Base-by-base conservation (phyloP, 1,284 basidiomycete species). In the Polyporus tsugae region DNA sequence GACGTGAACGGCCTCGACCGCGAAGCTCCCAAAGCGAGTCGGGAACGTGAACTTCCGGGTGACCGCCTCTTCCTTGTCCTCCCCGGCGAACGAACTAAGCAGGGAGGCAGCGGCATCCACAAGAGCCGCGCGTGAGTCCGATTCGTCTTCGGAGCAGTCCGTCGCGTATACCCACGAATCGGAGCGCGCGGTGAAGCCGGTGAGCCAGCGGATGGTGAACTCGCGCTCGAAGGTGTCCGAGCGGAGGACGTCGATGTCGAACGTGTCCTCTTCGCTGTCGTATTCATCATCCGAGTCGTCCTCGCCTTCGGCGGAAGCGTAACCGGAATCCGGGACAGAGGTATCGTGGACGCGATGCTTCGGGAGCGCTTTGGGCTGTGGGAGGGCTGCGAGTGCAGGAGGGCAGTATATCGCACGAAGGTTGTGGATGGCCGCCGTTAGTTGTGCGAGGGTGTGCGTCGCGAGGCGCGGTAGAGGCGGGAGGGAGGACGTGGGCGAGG, bases 301-400 rank as follows among this genome's bases (percentile, higher is more conserved):
- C 4, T 86, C 85, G 66, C 88, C 87, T 68, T 88, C 88, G 17
- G 85, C 87, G 52, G 89, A 90, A 4, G 88, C 89, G 69, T 90
- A 90, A 49, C 89, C 89, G 11, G 88, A 90, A 75, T 90, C 88
- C 2, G 85, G 82, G 2, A 84, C 81, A 29, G 78, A 80, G 44
- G 76, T 78, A 66, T 84, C 81, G 68, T 84, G 82, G 39, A 81
- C 72, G 33, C 77, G 74, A 66, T 80, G 79, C 58, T 75, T 74
- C 19, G 74, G 74, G 60, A 77, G 69, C 0, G 63, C 58, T 52
- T 66, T 72, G 49, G 63, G 68, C 42, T 60, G 64, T 25, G 66
- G 67, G 5, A 67, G 39, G 25, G 42, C 65, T 13, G 59, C 63
- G 53, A 71, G 67, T 10, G 70, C 57, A 3, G 74, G 70, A 2